Evolutionary conservation across 768 basidiomycete species (phyloP).

Genomic region (Auricularia sp.): DNA sequence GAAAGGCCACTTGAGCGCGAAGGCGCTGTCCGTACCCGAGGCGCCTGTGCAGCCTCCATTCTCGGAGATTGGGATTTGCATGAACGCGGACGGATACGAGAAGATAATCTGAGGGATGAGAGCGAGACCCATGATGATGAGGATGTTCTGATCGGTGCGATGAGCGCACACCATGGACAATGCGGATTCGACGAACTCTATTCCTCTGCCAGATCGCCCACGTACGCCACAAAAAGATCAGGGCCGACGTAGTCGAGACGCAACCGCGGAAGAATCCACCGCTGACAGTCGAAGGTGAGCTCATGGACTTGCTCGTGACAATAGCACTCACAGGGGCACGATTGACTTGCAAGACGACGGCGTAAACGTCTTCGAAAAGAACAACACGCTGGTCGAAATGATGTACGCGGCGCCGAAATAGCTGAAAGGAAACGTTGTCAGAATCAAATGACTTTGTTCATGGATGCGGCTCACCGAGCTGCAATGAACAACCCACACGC

Average conservation of each 20-base stretch:
- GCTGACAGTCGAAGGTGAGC: neutral
- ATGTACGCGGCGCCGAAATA: neutral
- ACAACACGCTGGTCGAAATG: neutral
- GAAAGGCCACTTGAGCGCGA: constrained; percentile 2
- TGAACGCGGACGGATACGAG: constrained; percentile 1
- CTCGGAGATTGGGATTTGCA: neutral
- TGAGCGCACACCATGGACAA: neutral
- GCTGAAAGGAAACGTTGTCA: neutral
- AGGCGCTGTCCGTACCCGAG: neutral
- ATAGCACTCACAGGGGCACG: neutral
- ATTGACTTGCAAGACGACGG: neutral
- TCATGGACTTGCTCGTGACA: no score
- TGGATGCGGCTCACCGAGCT: neutral
- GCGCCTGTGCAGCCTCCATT: neutral
- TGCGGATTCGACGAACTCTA: neutral
- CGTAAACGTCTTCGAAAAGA: neutral
- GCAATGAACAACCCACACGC: neutral
- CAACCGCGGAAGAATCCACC: neutral
- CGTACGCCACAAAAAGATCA: neutral
- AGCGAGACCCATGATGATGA: constrained; percentile 1
- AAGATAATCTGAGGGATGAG: constrained; percentile 1
- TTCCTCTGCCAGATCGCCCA: constrained; percentile 1
- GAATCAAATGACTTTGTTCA: neutral
- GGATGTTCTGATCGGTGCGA: neutral
- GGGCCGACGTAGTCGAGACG: neutral